Percentiles rank a stretch among this genome's conserved stretches.
These are phyloP conservation scores for Hansenula lynferdii DNA, from an alignment of 1,139 yeast genomes.

Conservation along the genomic window DNA sequence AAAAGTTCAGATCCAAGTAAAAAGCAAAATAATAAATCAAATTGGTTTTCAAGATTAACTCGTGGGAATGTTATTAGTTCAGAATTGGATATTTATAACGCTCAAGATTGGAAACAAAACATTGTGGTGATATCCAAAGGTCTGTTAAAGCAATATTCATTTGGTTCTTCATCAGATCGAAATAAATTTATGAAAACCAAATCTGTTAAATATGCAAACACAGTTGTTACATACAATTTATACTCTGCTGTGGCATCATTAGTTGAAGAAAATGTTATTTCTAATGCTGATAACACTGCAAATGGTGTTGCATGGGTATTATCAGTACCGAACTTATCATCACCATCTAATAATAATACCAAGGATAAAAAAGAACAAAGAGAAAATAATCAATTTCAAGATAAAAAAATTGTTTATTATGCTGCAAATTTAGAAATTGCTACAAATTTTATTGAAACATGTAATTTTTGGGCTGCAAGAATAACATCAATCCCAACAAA, in stretches of 20 bases:
- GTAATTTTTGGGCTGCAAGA: conserved; percentile 90
- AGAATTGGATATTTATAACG: conserved; percentile 19
- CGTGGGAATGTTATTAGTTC: conserved; percentile 11
- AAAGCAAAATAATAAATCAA: conserved; percentile 23
- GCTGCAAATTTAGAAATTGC: conserved; percentile 70
- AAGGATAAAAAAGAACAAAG: background rate
- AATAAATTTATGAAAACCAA: conserved; percentile 35
- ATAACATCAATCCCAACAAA: conserved; percentile 68
- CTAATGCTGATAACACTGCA: conserved; percentile 15
- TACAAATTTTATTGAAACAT: conserved; percentile 63
- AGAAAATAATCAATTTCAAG: conserved; percentile 5
- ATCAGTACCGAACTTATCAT: conserved; percentile 17
- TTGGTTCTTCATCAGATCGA: conserved; percentile 30
- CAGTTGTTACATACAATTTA: conserved; percentile 31
- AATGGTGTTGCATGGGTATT: conserved; percentile 21
- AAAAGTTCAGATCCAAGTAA: conserved; percentile 13
- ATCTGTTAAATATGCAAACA: conserved; percentile 19
- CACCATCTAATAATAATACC: conserved; percentile 5
- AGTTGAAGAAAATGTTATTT: conserved; percentile 14
- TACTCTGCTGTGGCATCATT: conserved; percentile 20
- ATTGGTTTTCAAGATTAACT: conserved; percentile 14
- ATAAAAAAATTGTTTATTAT: conserved; percentile 17
- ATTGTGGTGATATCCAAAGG: conserved; percentile 58
- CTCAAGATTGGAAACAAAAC: conserved; percentile 34
- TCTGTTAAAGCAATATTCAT: conserved; percentile 48